Conservation (phyloP, 2,329 filamentous ascomycete species). For the Stylonectria norvegica region DNA sequence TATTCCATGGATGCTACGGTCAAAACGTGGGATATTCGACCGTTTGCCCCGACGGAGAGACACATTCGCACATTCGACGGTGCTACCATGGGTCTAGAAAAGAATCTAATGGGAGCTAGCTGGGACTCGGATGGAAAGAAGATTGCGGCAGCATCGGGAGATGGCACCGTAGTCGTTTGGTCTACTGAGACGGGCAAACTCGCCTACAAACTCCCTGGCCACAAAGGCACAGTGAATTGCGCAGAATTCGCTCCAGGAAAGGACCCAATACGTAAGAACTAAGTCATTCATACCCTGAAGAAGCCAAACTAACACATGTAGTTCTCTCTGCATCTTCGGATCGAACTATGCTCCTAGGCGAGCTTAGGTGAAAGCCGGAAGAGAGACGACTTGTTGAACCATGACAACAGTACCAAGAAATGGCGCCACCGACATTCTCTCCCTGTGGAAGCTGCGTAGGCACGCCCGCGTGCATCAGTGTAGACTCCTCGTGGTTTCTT, state of each 20-base stretch:
- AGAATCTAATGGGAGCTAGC: conserved; percentile 84
- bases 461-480: too few relatives aligned
- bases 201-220: conserved; percentile 89
- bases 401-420: too few relatives aligned
- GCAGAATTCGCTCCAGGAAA: conserved; percentile 83
- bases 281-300: background rate
- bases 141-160: conserved; percentile 84
- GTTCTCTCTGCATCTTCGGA: conserved; percentile 91
- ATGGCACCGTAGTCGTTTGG: conserved; percentile 90
- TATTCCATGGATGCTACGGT: conserved; percentile 94
- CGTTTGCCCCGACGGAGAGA: conserved; percentile 85
- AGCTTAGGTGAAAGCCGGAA: conserved; percentile 63
- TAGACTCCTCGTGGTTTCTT: too few relatives aligned
- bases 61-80: conserved; percentile 88
- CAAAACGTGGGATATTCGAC: conserved; percentile 91
- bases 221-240: conserved; percentile 93
- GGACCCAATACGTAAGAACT: conserved; percentile 76
- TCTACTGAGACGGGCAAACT: conserved; percentile 84
- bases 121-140: conserved; percentile 86
- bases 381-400: too few relatives aligned
- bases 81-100: conserved; percentile 81
- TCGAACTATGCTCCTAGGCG: conserved; percentile 77
- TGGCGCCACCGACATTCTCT: too few relatives aligned
- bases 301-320: conserved; percentile 43
- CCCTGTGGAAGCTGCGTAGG: too few relatives aligned